These are phyloP conservation scores for Exophiala phaeomuriformis DNA, from an alignment of 2,329 filamentous ascomycete genomes.

Conservation along the genomic window DNA sequence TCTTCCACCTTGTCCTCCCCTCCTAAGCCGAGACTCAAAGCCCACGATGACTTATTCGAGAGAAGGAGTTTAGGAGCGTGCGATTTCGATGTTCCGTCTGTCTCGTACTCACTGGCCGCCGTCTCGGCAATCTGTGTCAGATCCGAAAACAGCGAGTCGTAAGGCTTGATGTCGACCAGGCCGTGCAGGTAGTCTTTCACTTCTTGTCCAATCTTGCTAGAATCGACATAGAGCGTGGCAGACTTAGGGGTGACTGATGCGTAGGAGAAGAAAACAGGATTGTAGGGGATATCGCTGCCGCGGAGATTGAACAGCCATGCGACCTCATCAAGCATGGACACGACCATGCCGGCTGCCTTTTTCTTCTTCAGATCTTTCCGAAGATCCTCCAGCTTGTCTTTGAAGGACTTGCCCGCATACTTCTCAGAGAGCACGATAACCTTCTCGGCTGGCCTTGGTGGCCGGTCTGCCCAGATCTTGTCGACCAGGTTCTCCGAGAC, in stretches of 20 bases:
- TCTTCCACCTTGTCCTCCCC: constrained; percentile 82
- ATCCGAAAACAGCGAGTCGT: constrained; percentile 72
- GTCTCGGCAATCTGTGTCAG: constrained; percentile 56
- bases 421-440: constrained; percentile 64
- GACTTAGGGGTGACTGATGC: constrained; percentile 71
- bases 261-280: constrained; percentile 97
- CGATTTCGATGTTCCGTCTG: constrained; percentile 31
- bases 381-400: constrained; percentile 74
- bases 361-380: constrained; percentile 89
- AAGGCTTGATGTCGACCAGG: constrained; percentile 69
- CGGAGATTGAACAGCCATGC: constrained; percentile 98
- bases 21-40: constrained; percentile 76
- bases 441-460: constrained; percentile 65
- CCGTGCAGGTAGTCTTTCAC: constrained; percentile 62
- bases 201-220: constrained; percentile 64
- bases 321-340: constrained; percentile 80
- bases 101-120: constrained; percentile 32
- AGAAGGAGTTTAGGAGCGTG: constrained; percentile 65
- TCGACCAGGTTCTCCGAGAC: constrained; percentile 84
- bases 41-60: constrained; percentile 89
- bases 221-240: constrained; percentile 77
- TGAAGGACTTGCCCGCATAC: constrained; percentile 74
- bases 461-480: constrained; percentile 71
- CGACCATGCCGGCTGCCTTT: constrained; percentile 76
- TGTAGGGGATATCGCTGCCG: constrained; percentile 92